Evolutionary conservation across 495 filamentous ascomycete species (phyloP), one percentile per base, ranked within the genome.

Genomic region (Penicillium pulvis): DNA sequence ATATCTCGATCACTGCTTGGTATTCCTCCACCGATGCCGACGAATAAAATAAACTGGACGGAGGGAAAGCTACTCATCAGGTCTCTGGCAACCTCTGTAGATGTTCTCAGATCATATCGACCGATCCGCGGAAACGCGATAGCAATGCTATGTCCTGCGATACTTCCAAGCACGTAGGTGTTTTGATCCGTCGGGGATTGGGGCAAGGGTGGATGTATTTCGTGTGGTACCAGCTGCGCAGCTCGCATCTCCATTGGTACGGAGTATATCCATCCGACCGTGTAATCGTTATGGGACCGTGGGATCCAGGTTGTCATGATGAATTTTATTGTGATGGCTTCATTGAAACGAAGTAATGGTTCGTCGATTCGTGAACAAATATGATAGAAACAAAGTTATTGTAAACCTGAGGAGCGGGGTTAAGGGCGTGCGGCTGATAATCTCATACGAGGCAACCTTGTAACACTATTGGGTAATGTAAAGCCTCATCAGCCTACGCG

Each of bases 11-110:
- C 59, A 17, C 46, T 41, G 1, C 16, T 14, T 20, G 72, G 70
- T 9, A 77, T 64, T 2, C 75, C 77, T 14, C 76, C 75, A 14
- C 76, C 72, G 48, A 80, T 79, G 9, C 78, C 76, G 1, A 80
- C 73, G 65, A 79, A 66, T 2, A 81, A 56, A 10, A 71, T 63
- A 41, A 72, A 68, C 52, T 48, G 56, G 53, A 81, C 68, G 7
- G 58, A 56, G 12, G 61, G 60, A 55, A 81, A 79, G 30, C 60
- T 79, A 10, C 45, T 45, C 6, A 17, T 51, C 68, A 78, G 68
- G 3, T 64, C 47, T 19, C 36, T 61, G 3, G 71, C 71, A 9
- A 74, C 68, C 1, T 56, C 57, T 11, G 69, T 67, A 6, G 76
- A 69, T 45, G 66, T 60, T 3, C 23, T 64, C 42, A 28, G 70